A percentile compares a stretch with the other conserved stretches of the same genome.
Evolutionary conservation across 225 moss, liverwort and hornwort genomes (phyloP).

Genomic region (Pseudoscleropodium purum): DNA sequence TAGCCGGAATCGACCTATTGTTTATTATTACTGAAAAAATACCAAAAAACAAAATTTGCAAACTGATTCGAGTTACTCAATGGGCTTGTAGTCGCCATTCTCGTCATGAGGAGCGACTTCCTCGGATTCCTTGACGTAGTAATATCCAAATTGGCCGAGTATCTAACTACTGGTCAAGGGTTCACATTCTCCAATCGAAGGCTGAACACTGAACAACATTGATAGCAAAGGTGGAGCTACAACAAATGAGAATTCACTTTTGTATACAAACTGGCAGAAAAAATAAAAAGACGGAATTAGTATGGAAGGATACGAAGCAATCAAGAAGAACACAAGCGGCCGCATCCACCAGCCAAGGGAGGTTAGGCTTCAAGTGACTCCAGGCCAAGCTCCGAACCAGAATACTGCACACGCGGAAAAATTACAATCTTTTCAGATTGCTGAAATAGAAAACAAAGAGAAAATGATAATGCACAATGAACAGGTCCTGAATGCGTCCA

Average conservation of each 20-base stretch:
- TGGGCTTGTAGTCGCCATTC: constrained; percentile 11
- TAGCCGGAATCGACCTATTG: not conserved
- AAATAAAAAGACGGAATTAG: not conserved
- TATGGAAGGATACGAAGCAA: constrained; percentile 59
- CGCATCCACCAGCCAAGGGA: constrained; percentile 93
- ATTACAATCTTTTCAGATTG: not conserved
- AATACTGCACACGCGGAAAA: constrained; percentile 32
- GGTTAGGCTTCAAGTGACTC: constrained; percentile 61
- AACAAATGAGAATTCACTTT: not conserved
- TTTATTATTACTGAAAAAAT: not conserved
- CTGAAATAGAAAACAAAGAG: not conserved
- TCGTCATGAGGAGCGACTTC: constrained; percentile 4
- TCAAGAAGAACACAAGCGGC: constrained; percentile 65
- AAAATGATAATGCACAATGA: not conserved
- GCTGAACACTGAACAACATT: not conserved
- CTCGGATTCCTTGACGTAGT: constrained; percentile 16
- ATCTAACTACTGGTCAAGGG: constrained; percentile 30
- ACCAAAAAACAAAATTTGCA: not conserved
- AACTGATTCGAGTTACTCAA: not conserved
- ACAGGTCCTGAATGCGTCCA: not conserved
- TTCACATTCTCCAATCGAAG: not conserved
- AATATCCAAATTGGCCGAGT: constrained; percentile 70
- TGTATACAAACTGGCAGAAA: not conserved
- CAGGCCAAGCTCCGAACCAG: constrained; percentile 63
- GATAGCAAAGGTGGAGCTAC: not conserved